Evolutionary conservation across 164 flowering plant species (phyloP), one percentile per base, ranked within the genome.

Genomic region (Berberis vulgaris): DNA sequence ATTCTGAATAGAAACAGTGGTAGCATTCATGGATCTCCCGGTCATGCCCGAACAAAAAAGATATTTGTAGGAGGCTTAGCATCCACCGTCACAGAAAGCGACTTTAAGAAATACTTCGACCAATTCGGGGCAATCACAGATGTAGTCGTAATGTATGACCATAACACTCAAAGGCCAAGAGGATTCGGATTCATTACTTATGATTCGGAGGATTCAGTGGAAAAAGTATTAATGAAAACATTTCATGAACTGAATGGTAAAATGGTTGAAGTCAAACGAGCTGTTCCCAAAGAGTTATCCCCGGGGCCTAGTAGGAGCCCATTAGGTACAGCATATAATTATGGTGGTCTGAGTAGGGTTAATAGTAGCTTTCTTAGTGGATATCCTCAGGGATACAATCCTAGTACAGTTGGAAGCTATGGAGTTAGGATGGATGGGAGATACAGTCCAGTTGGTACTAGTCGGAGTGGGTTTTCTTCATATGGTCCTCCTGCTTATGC

Each of bases 61-160:
- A 88, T 91, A 54, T 91, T 91, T 78, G 97, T 91, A 0, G 97
- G 97, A 67, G 97, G 97, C 61, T 79, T 91, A 71, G 82, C 96
- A 69, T 86, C 97, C 47, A 81, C 91, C 3, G 86, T 91, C 49
- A 91, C 93, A 3, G 93, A 91, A 70, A 81, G 73, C 61, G 96
- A 88, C 69, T 91, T 91, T 62, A 91, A 84, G 79, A 83, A 69
- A 63, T 86, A 91, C 74, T 91, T 91, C 79, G 93, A 86, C 62
- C 97, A 86, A 71, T 91, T 86, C 73, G 97, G 97, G 62, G 75
- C 64, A 43, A 86, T 88, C 67, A 86, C 85, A 38, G 97, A 91
- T 80, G 93, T 85, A 2, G 97, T 91, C 45, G 97, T 91, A 46
- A 91, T 91, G 97, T 88, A 91, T 73, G 97, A 90, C 57, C 96